phyloP scores from a whole-genome alignment of 78 protist species.

The slime mould (Dictyostelium discoideum) region DNA sequence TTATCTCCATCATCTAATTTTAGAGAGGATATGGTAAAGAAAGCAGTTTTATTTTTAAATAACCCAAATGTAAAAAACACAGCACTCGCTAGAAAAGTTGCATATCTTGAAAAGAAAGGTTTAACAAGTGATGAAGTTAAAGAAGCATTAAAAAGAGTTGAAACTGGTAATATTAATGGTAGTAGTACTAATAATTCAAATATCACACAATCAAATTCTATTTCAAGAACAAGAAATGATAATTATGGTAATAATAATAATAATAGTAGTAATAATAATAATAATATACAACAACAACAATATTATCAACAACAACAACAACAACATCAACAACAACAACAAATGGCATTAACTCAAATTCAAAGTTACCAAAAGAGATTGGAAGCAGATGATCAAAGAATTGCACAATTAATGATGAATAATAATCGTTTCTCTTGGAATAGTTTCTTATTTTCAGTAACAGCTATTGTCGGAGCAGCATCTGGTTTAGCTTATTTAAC shows the following conservation, averaged over 20 bases:
- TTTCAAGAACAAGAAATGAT: background rate
- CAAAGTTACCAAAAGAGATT: slow-evolving; percentile 21
- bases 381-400: slow-evolving; percentile 16
- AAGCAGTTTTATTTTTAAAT: slow-evolving; percentile 56
- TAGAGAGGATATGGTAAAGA: slow-evolving; percentile 77
- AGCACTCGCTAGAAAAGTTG: slow-evolving; percentile 63
- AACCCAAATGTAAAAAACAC: slow-evolving; percentile 71
- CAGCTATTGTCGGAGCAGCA: slow-evolving; percentile 65
- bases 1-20: background rate
- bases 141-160: slow-evolving; percentile 60
- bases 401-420: slow-evolving; percentile 7
- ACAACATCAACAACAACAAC: slow-evolving; percentile 23
- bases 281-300: slow-evolving; percentile 17
- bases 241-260: background rate
- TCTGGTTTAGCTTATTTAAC: slow-evolving; percentile 57
- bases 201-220: background rate
- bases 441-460: slow-evolving; percentile 26
- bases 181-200: background rate
- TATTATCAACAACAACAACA: slow-evolving; percentile 17
- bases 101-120: slow-evolving; percentile 70
- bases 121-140: slow-evolving; percentile 61
- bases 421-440: slow-evolving; percentile 44
- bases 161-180: slow-evolving; percentile 1
- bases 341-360: background rate
- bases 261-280: background rate